These are phyloP conservation scores for Solanum ossicruentum DNA, from an alignment of 257 asterid species.

Conservation along the genomic window DNA sequence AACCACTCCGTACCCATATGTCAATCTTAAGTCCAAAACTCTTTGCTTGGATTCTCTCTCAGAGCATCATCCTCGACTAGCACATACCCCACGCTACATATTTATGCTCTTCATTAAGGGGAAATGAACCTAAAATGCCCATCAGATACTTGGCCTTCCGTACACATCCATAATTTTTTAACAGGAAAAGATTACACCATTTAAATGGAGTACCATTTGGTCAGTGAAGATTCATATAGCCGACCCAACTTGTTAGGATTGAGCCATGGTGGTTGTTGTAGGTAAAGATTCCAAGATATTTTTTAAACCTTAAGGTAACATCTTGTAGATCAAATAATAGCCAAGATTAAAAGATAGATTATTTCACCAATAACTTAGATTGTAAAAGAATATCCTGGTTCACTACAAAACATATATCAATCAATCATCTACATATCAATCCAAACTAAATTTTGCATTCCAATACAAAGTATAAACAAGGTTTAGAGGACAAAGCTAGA, in stretches of 20 bases:
- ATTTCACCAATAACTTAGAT: not conserved
- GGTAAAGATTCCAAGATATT: not conserved
- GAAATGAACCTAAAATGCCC: not conserved
- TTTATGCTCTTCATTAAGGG: not conserved
- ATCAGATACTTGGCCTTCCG: not conserved
- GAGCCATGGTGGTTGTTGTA: not conserved
- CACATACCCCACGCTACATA: not conserved
- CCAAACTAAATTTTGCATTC: not conserved
- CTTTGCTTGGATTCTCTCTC: not conserved
- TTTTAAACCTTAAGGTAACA: not conserved
- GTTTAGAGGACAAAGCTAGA: not conserved
- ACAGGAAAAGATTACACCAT: not conserved
- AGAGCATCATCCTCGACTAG: not conserved
- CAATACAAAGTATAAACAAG: not conserved
- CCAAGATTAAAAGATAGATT: not conserved
- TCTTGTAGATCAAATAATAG: not conserved
- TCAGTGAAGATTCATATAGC: too few species aligned
- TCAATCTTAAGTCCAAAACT: not conserved
- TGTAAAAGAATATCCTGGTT: not conserved
- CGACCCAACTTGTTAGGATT: not conserved
- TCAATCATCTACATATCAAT: not conserved
- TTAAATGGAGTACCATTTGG: too few species aligned
- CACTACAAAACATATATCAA: not conserved
- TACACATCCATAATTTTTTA: not conserved
- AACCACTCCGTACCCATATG: not conserved